Evolutionary conservation across 192 early-diverging fungal species (phyloP), one percentile per base, ranked within the genome.

Genomic region (Phlyctochytrium arcticum): DNA sequence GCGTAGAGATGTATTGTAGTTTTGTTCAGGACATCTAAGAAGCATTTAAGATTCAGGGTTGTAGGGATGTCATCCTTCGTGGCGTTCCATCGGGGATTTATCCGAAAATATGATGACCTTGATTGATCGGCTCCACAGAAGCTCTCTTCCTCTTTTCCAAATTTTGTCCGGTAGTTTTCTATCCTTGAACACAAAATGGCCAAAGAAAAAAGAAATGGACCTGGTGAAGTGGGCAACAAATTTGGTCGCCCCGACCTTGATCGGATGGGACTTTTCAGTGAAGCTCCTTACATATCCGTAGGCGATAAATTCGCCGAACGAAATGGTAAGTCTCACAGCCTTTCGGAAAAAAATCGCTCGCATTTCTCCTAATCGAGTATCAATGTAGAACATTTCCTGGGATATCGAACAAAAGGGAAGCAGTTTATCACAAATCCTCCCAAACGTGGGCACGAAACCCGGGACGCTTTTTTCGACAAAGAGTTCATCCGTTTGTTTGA

Each of bases 401-500:
- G 46, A n/a, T 67, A 77, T 24, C 59, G 80, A 10, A 64, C 63
- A 7, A 76, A 80, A 33, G 82, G 80, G 3, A 84, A 82, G 60
- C 82, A 84, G 68, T 83, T 84, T 57, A 63, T 78, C 9, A 84
- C 74, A 4, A 67, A 62, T 27, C 77, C 82, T 1, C 69, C 67
- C 3, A 79, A 76, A 44, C n/a, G 65, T 1, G 81, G 81, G 1
- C 81, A 83, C 62, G 77, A 83, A 49, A 77, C 69, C 9, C 66
- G 69, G 12, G 78, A 83, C 49, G 76, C 67, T 2, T 84, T 80
- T 54, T 84, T 84, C 62, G 79, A 83, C 36, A 79, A 76, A 49
- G 64, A 77, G 29, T 84, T 69, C 47, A 68, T 69, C 10, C 48
- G 82, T 30, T 24, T 84, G 8, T 83, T 84, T 66, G 82, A 84